Evolutionary conservation across 208 protist genomes (phyloP), one percentile per base, ranked within the genome.

Genomic region (Porcisia hertigi): DNA sequence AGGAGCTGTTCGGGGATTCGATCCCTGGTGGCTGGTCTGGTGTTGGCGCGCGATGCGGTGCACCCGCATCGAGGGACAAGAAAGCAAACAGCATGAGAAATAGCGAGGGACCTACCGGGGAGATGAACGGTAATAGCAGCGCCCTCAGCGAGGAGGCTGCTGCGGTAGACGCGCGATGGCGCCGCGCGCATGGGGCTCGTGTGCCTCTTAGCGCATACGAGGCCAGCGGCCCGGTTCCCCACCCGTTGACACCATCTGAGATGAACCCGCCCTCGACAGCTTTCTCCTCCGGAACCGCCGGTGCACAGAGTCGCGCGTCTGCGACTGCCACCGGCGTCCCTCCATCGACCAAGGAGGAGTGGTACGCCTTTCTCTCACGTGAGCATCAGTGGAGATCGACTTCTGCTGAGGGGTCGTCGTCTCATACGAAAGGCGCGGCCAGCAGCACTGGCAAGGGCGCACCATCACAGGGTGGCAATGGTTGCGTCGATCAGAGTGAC

Each of bases 201-300:
- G 90, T 94, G 63, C 90, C 90, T 7, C 75, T 94, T 16, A 94
- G 90, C 62, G 90, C 84, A 16, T 94, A 94, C 84, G 83, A 71
- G 9, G 52, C 43, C 43, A n/a, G 25, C 53, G 60, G 73, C 12
- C 69, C 73, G 6, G 59, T 78, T 18, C 80, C 57, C 7, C 71
- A 36, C 3, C 71, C 52, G 14, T 3, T 39, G 58, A 25, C 12
- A 34, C 23, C 58, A 18, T 11, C 70, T n/a, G 18, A 30, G 43
- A 20, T 25, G 59, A 14, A 25, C 9, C 60, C 59, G 60, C 20
- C 34, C 23, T 34, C 36, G 12, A 23, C 73, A 12, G 23, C 41
- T 25, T n/a, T 11, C 14, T 47, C 60, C 36, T n/a, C 25, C 23
- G 14, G 3, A 30, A 16, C 20, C 36, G 3, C 4, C 23, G 41